Percentiles rank a stretch among this genome's conserved stretches.
Evolutionary conservation across 345 rosid species (phyloP).

Genomic region (Iberis pinnata): DNA sequence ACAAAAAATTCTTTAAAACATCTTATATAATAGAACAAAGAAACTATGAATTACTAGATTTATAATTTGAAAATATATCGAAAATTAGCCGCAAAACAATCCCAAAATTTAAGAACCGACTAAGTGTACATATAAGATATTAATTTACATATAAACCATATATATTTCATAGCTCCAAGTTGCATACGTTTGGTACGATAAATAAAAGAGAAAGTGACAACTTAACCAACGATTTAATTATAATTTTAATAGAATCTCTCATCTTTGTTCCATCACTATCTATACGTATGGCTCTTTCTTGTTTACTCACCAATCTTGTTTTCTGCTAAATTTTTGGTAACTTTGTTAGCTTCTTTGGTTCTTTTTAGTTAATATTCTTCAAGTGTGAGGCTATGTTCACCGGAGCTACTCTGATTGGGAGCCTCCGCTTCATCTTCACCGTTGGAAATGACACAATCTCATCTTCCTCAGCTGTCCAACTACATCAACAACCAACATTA

Average conservation of each 20-base stretch:
- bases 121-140: too few relatives aligned
- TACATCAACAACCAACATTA: constrained; percentile 21
- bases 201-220: constrained; percentile 33
- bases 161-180: constrained; percentile 14
- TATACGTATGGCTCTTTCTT: constrained; percentile 31
- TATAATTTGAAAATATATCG: too few relatives aligned
- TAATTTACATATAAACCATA: constrained; percentile 1
- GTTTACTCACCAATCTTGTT: constrained; percentile 24
- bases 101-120: not conserved
- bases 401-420: constrained; percentile 46
- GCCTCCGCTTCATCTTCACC: constrained; percentile 57
- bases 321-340: too few relatives aligned
- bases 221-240: constrained; percentile 28
- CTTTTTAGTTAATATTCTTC: constrained; percentile 12
- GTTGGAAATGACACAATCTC: constrained; percentile 61
- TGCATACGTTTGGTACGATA: constrained; percentile 25
- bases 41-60: too few relatives aligned
- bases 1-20: too few relatives aligned
- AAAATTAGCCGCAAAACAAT: not conserved
- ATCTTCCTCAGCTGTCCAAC: constrained; percentile 62
- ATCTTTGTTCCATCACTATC: constrained; percentile 29
- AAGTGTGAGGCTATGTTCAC: constrained; percentile 9
- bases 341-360: constrained; percentile 12
- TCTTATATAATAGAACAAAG: too few relatives aligned
- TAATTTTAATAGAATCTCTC: constrained; percentile 9